Evolutionary conservation across 1,284 basidiomycete genomes (phyloP).

Genomic region (Puccinia polysora): DNA sequence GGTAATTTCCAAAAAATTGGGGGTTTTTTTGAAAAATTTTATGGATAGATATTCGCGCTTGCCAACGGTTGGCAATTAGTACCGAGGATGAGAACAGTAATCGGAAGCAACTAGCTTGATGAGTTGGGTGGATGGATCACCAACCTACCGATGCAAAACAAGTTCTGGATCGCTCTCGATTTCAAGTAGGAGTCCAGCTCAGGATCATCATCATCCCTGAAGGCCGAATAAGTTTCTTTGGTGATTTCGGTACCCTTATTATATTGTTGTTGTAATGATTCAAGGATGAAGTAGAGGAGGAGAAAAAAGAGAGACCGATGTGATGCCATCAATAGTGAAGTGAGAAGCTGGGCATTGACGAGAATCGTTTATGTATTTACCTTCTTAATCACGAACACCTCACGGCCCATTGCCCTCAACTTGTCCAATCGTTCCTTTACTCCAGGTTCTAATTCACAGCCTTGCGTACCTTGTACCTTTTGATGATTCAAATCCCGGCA

Average conservation of each 20-base stretch:
- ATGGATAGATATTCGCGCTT: neutral
- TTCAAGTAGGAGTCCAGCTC: neutral
- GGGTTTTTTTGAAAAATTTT: no score
- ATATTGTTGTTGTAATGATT: no score
- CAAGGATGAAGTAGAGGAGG: neutral
- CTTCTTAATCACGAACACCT: conserved; percentile 3
- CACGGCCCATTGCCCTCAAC: neutral
- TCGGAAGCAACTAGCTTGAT: neutral
- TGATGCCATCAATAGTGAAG: neutral
- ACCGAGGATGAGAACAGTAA: no score
- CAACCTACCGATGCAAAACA: conserved; percentile 22
- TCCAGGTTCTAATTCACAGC: conserved; percentile 16
- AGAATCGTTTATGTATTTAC: neutral
- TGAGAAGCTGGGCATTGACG: neutral
- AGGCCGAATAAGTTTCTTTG: conserved; percentile 24
- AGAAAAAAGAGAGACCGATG: neutral
- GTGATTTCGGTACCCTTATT: neutral
- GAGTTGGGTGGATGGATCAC: neutral
- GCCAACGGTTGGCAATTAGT: no score
- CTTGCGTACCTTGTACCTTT: conserved; percentile 36
- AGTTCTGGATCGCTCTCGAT: neutral
- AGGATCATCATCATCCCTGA: conserved; percentile 4
- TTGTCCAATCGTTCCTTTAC: conserved; percentile 2
- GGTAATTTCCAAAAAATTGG: no score
- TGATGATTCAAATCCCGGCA: neutral